Percentiles rank a stretch among this genome's conserved stretches.
phyloP scores from a whole-genome alignment of 306 rosid species.

The Albizia julibrissin region DNA sequence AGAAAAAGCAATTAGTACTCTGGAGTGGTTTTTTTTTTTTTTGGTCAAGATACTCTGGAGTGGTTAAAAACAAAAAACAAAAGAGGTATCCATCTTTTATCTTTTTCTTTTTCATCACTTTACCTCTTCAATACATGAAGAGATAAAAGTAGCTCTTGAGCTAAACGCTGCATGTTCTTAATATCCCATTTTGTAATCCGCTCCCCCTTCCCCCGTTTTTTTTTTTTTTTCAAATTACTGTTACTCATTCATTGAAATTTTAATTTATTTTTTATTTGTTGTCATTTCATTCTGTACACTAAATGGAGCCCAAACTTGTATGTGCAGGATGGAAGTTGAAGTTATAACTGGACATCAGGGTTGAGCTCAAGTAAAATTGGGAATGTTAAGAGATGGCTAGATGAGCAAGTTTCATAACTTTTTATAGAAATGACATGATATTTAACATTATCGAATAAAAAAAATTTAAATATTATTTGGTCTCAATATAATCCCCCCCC shows the following conservation, averaged over 20 bases:
- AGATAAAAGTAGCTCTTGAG: neutral
- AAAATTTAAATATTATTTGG: too few species aligned
- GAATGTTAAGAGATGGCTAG: conserved; percentile 25
- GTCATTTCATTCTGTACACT: neutral
- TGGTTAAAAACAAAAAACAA: neutral
- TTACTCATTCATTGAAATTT: neutral
- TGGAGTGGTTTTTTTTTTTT: neutral
- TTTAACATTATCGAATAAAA: too few species aligned
- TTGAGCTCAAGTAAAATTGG: conserved; percentile 18
- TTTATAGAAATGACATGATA: too few species aligned
- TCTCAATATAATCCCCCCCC: neutral
- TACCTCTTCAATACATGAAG: neutral
- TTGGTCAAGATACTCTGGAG: neutral
- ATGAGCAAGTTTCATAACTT: neutral
- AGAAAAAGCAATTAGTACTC: conserved; percentile 2
- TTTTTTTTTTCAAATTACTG: too few species aligned
- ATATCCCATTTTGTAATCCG: neutral
- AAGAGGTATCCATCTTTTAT: neutral
- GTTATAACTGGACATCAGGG: conserved; percentile 9
- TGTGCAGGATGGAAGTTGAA: conserved; percentile 11
- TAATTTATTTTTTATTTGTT: neutral
- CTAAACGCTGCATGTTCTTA: neutral
- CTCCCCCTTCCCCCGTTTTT: too few species aligned
- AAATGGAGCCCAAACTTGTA: neutral
- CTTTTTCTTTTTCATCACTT: neutral